phyloP scores from a whole-genome alignment of 202 grass and related monocot species.

The Schoenoplectus triqueter region DNA sequence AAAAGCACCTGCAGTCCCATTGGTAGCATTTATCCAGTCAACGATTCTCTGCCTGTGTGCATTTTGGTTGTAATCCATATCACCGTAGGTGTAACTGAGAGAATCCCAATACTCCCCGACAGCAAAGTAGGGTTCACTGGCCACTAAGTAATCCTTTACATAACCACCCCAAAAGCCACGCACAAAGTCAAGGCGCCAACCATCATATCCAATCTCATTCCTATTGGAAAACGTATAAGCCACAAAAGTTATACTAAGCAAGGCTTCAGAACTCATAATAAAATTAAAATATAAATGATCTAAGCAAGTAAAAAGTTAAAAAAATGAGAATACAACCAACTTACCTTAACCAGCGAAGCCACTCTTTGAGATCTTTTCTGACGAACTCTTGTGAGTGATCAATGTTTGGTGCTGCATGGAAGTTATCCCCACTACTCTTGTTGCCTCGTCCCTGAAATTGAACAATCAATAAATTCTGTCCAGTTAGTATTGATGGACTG shows the following conservation, averaged over 20 bases:
- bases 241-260: constrained; percentile 22
- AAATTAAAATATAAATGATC: background rate
- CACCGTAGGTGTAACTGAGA: constrained; percentile 95
- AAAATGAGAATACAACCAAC: constrained; percentile 11
- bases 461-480: background rate
- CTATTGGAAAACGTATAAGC: constrained; percentile 45
- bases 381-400: constrained; percentile 99
- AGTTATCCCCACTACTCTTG: constrained; percentile 98
- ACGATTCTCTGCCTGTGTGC: constrained; percentile 95
- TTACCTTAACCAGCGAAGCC: constrained; percentile 88
- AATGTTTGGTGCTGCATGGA: constrained; percentile 98
- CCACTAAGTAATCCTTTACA: constrained; percentile 93
- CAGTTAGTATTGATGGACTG: background rate
- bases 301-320: constrained; percentile 16
- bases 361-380: constrained; percentile 90
- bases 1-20: constrained; percentile 85
- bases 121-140: constrained; percentile 82
- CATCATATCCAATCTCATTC: constrained; percentile 95
- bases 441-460: constrained; percentile 82
- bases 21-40: constrained; percentile 98
- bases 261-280: background rate
- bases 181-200: constrained; percentile 97
- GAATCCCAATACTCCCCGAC: constrained; percentile 99
- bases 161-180: constrained; percentile 99
- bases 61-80: constrained; percentile 99